Conservation (phyloP, 176 grass and related monocot species). For the Aegilops tauschii region DNA sequence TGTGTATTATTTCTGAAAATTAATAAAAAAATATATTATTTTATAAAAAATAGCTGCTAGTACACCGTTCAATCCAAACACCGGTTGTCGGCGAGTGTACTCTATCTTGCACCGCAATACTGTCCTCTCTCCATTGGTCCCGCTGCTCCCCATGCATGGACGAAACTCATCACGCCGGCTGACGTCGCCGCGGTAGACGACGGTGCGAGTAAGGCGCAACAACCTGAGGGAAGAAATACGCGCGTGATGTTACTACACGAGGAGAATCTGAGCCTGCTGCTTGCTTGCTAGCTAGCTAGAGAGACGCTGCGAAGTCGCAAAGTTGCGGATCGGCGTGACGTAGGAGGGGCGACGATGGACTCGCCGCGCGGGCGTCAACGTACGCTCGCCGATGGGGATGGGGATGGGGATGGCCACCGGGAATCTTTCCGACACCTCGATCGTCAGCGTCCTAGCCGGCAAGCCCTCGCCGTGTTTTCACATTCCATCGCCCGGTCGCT, state of each 20-base stretch:
- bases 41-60: too few species aligned
- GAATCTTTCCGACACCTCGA: slow-evolving; percentile 22
- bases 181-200: background rate
- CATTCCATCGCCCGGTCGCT: background rate
- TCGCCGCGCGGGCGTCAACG: background rate
- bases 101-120: slow-evolving; percentile 23
- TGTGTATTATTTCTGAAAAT: too few species aligned
- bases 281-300: background rate
- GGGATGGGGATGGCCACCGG: background rate
- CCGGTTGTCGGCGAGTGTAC: background rate
- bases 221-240: background rate
- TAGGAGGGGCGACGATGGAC: too few species aligned
- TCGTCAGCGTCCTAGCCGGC: background rate
- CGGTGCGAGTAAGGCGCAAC: background rate
- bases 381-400: background rate
- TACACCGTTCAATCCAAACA: background rate
- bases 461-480: background rate
- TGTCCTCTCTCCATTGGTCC: background rate
- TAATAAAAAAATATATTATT: too few species aligned
- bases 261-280: background rate
- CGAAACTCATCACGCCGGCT: background rate
- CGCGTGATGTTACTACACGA: too few species aligned
- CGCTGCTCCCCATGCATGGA: background rate
- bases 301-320: background rate
- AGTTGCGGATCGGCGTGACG: background rate